Conservation (phyloP, 179 eudicot species). For the Sideroxylon spinosum region DNA sequence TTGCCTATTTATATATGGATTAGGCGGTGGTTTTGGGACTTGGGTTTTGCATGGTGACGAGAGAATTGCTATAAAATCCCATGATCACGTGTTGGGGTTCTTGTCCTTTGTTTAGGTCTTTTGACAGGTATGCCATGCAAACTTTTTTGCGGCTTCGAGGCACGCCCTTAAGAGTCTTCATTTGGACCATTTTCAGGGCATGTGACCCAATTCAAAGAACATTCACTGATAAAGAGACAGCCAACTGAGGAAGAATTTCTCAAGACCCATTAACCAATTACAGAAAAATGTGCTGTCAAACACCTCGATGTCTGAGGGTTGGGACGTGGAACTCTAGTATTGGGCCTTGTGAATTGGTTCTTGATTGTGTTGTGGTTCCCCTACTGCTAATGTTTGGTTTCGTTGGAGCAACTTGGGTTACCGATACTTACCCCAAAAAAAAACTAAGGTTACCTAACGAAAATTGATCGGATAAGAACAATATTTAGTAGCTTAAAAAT, state of each 20-base stretch:
- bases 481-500: too few species aligned
- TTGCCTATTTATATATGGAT: background rate
- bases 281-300: background rate
- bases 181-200: too few species aligned
- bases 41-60: background rate
- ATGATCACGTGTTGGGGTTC: constrained; percentile 1
- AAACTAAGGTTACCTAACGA: too few species aligned
- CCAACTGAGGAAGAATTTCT: background rate
- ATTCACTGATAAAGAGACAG: too few species aligned
- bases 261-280: background rate
- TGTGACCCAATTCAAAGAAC: background rate
- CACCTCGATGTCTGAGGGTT: background rate
- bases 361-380: background rate
- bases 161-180: background rate
- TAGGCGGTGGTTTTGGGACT: constrained; percentile 3
- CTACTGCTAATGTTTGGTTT: background rate
- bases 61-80: background rate
- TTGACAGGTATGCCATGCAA: background rate
- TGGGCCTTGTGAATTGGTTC: background rate
- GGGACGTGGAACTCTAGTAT: background rate
- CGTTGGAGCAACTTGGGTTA: too few species aligned
- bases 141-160: background rate
- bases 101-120: background rate
- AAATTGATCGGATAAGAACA: too few species aligned
- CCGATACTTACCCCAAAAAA: too few species aligned